Base-by-base conservation (phyloP, 345 rosid genomes). In the Eucalyptus dawsonii region DNA sequence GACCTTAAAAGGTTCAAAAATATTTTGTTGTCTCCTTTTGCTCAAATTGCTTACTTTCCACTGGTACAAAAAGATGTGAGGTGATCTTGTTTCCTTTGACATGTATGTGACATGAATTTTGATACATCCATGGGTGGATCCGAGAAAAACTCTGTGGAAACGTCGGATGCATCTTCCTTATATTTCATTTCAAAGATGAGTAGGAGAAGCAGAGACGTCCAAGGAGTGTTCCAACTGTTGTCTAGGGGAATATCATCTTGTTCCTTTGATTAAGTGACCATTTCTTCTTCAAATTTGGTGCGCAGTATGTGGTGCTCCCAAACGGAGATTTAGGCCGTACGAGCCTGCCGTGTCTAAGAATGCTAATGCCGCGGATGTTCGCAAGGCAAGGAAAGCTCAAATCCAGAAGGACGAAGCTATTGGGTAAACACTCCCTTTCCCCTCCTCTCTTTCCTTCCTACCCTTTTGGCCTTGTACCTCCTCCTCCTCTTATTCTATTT, bases 241-340 rank as follows among this genome's bases (percentile, higher is more conserved):
- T 65, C 19, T n/a, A n/a, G 76, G 15, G 40, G 76, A 15, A 65
- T 65, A 65, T 76, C 83, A 37, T 76, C 47, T 76, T 76, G 47
- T 21, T 76, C 85, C 85, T 21, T 76, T 5, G 27, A 47, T 60
- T 7, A 53, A 45, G 47, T 17, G 31, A 25, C 44, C n/a, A 16
- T 29, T 14, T 87, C 50, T 40, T 31, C 65, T 12, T 25, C 34
- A 34, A 13, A 9, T 67, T 22, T 37, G 50, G 88, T 86, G 87
- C 92, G 93, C 95, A 97, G 99, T 98, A 76, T 98, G 99, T 90
- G 98, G 97, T 88, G 99, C 99, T 90, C 98, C 99, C 14, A 98
- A 98, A 90, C 91, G 99, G 89, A 94, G 99, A 88, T 97, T 97
- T 60, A 97, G 92, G 93, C 88, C 94, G 29, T 98, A 95, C 89